phyloP scores from a whole-genome alignment of 768 basidiomycete genomes.

The Tricholoma furcatifolium region DNA sequence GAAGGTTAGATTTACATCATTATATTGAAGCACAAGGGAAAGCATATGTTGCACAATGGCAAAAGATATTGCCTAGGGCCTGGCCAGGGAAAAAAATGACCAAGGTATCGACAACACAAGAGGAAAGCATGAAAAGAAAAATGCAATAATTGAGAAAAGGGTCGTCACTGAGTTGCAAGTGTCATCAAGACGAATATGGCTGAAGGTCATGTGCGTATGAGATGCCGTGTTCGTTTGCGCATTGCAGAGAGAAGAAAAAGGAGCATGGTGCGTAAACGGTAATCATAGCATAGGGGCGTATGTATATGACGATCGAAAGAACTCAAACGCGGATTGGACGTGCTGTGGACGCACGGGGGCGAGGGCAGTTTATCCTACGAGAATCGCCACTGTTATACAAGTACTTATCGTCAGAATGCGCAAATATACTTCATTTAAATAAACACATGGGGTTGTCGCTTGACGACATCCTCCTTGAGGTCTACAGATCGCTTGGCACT shows the following conservation, averaged over 20 bases:
- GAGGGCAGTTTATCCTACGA: conserved; percentile 47
- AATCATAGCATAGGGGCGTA: conserved; percentile 13
- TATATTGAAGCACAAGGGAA: conserved; percentile 7
- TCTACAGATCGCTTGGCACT: conserved; percentile 42
- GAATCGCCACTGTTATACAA: conserved; percentile 42
- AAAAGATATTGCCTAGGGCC: conserved; percentile 9
- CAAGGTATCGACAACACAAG: conserved; percentile 10
- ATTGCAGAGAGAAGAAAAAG: background rate
- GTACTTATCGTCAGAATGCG: conserved; percentile 5
- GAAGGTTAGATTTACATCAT: conserved; percentile 15
- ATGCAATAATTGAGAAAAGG: conserved; percentile 1
- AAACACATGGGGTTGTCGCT: conserved; percentile 52
- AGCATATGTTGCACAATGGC: background rate
- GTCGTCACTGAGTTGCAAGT: conserved; percentile 11
- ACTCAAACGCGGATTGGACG: conserved; percentile 36
- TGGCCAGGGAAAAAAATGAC: conserved; percentile 2
- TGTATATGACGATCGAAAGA: background rate
- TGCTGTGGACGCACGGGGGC: conserved; percentile 41
- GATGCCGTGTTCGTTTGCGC: background rate
- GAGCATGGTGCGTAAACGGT: conserved; percentile 6
- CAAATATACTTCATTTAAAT: background rate
- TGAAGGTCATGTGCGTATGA: background rate
- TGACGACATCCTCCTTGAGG: conserved; percentile 53
- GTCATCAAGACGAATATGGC: conserved; percentile 10
- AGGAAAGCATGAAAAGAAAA: conserved; percentile 8